Evolutionary conservation across 768 basidiomycete genomes (phyloP).

Genomic region (Russula compacta): DNA sequence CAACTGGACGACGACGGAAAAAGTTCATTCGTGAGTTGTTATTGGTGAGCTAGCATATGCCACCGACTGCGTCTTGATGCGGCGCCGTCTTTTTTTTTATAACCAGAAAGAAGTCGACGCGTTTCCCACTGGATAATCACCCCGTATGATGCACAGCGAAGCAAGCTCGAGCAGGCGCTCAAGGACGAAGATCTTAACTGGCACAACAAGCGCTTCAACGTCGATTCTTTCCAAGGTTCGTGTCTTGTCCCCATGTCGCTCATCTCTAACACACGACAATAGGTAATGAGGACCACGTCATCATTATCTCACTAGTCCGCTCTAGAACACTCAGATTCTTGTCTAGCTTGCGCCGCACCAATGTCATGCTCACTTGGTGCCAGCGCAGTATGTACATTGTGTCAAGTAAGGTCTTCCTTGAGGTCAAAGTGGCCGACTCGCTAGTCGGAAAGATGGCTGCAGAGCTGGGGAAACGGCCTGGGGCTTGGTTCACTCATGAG

Average conservation of each 20-base stretch:
- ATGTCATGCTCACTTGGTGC: slow-evolving; percentile 84
- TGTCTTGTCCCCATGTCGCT: background rate
- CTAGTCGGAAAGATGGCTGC: slow-evolving; percentile 35
- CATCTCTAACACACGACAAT: background rate
- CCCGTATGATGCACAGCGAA: slow-evolving; percentile 72
- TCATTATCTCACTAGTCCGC: slow-evolving; percentile 65
- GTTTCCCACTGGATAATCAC: slow-evolving; percentile 61
- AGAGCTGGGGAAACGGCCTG: slow-evolving; percentile 25
- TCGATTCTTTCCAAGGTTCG: slow-evolving; percentile 74
- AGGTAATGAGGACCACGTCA: slow-evolving; percentile 81
- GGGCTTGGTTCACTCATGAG: slow-evolving; percentile 31
- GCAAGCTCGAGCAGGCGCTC: slow-evolving; percentile 46
- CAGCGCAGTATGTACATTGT: slow-evolving; percentile 71
- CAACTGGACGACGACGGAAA: slow-evolving; percentile 8
- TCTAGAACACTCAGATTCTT: slow-evolving; percentile 61
- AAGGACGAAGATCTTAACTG: slow-evolving; percentile 42
- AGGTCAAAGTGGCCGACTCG: slow-evolving; percentile 39
- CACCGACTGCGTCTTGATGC: background rate
- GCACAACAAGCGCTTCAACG: slow-evolving; percentile 66
- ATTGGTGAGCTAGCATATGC: background rate
- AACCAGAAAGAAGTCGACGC: slow-evolving; percentile 47
- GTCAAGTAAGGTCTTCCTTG: slow-evolving; percentile 51
- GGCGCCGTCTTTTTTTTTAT: slow-evolving; percentile 30
- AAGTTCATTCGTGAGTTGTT: background rate
- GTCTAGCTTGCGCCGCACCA: slow-evolving; percentile 53